These are phyloP conservation scores for Blastobotrys attinorum DNA, from an alignment of 805 yeast species.

Conservation along the genomic window DNA sequence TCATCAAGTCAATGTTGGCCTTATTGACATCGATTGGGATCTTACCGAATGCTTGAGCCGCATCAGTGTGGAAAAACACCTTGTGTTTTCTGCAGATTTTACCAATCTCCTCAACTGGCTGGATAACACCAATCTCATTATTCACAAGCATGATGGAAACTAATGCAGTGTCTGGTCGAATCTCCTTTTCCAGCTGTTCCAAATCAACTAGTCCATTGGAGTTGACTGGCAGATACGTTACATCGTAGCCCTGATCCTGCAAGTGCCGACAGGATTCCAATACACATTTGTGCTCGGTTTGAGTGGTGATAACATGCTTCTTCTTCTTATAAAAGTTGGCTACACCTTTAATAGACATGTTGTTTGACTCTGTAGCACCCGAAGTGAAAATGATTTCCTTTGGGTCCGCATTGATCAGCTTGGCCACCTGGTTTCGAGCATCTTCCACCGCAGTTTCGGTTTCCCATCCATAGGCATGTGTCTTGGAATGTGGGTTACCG, in stretches of 20 bases:
- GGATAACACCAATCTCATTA: slow-evolving; percentile 96
- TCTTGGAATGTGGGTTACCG: slow-evolving; percentile 96
- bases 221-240: slow-evolving; percentile 82
- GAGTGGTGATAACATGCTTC: slow-evolving; percentile 92
- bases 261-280: slow-evolving; percentile 89
- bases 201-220: slow-evolving; percentile 72
- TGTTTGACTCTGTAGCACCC: slow-evolving; percentile 97
- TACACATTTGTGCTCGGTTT: slow-evolving; percentile 99
- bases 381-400: slow-evolving; percentile 95
- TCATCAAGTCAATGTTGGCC: slow-evolving; percentile 85
- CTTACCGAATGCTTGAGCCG: slow-evolving; percentile 96
- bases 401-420: slow-evolving; percentile 83
- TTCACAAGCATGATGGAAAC: slow-evolving; percentile 96
- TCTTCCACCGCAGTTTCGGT: slow-evolving; percentile 84
- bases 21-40: slow-evolving; percentile 87
- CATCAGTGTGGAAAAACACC: slow-evolving; percentile 95
- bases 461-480: slow-evolving; percentile 99
- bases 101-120: slow-evolving; percentile 93
- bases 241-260: slow-evolving; percentile 95
- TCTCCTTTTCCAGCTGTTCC: slow-evolving; percentile 70
- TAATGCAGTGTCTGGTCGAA: slow-evolving; percentile 82
- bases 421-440: slow-evolving; percentile 78
- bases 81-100: slow-evolving; percentile 75
- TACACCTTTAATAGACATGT: slow-evolving; percentile 92
- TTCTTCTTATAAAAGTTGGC: slow-evolving; percentile 86